Conservation (phyloP, 148 eudicot species). For the Beta vulgaris region DNA sequence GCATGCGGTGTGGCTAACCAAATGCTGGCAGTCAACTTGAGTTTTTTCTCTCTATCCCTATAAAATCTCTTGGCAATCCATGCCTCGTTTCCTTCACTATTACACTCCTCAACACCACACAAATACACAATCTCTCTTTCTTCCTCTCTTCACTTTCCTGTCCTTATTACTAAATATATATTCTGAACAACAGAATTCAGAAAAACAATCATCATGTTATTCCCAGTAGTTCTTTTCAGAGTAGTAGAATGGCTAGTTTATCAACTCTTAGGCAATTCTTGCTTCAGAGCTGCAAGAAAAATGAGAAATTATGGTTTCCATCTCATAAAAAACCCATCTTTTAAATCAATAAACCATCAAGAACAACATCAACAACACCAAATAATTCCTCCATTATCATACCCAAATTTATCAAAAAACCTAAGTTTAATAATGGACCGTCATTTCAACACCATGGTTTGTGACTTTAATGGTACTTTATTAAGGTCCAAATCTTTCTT, state of each 20-base stretch:
- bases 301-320: conserved; percentile 42
- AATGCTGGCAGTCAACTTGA: conserved; percentile 47
- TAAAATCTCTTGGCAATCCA: conserved; percentile 11
- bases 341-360: conserved; percentile 27
- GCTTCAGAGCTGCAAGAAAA: conserved; percentile 50
- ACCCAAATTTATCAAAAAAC: conserved; percentile 33
- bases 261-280: conserved; percentile 62
- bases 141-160: background rate
- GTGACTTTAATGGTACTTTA: conserved; percentile 59
- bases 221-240: conserved; percentile 42
- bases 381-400: conserved; percentile 26
- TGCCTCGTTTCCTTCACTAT: conserved; percentile 3
- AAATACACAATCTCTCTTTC: conserved; percentile 16
- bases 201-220: conserved; percentile 38
- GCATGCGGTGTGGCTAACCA: conserved; percentile 65
- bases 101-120: conserved; percentile 18
- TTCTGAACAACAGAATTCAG: background rate
- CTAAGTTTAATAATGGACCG: conserved; percentile 2
- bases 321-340: conserved; percentile 40
- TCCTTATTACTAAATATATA: background rate
- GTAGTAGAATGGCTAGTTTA: conserved; percentile 58
- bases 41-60: conserved; percentile 11
- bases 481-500: conserved; percentile 65
- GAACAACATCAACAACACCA: conserved; percentile 28
- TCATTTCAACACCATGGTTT: conserved; percentile 51